phyloP scores from a whole-genome alignment of 2,329 filamentous ascomycete species.

The Furcasterigmium furcatum region DNA sequence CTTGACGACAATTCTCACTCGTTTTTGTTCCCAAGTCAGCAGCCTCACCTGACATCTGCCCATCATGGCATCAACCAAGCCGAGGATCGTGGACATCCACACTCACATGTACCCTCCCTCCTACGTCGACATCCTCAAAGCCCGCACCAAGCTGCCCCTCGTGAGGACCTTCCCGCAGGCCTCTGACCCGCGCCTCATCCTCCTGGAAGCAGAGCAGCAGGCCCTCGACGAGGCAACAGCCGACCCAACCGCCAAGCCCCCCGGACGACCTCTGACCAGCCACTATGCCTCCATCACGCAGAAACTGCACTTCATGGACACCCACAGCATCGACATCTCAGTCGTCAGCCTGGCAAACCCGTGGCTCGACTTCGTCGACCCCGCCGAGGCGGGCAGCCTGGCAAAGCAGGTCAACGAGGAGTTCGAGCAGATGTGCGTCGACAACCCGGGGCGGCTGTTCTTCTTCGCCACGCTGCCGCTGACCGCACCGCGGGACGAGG shows the following conservation, averaged over 20 bases:
- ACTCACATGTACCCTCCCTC: slow-evolving; percentile 67
- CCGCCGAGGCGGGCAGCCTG: slow-evolving; percentile 57
- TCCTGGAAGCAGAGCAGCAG: slow-evolving; percentile 50
- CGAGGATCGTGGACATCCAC: slow-evolving; percentile 60
- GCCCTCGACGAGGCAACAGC: slow-evolving; percentile 46
- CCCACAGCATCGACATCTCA: slow-evolving; percentile 75
- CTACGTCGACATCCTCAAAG: slow-evolving; percentile 59
- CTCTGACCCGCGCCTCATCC: slow-evolving; percentile 61
- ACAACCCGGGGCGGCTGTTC: slow-evolving; percentile 66
- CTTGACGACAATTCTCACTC: background rate
- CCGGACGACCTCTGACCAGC: slow-evolving; percentile 77
- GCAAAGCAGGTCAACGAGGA: slow-evolving; percentile 74
- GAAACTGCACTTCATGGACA: slow-evolving; percentile 86
- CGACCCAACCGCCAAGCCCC: slow-evolving; percentile 53
- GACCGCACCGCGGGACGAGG: slow-evolving; percentile 58
- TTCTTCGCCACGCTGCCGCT: slow-evolving; percentile 82
- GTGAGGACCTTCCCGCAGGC: slow-evolving; percentile 61
- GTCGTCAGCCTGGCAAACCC: slow-evolving; percentile 90
- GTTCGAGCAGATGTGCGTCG: slow-evolving; percentile 67
- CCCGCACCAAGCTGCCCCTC: slow-evolving; percentile 62
- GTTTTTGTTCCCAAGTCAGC: background rate
- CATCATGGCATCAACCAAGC: slow-evolving; percentile 1
- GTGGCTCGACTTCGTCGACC: slow-evolving; percentile 81
- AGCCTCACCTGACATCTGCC: no score
- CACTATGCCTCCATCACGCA: slow-evolving; percentile 78